These are phyloP conservation scores for Pittosporum tobira DNA, from an alignment of 129 eudicot genomes.

Conservation along the genomic window DNA sequence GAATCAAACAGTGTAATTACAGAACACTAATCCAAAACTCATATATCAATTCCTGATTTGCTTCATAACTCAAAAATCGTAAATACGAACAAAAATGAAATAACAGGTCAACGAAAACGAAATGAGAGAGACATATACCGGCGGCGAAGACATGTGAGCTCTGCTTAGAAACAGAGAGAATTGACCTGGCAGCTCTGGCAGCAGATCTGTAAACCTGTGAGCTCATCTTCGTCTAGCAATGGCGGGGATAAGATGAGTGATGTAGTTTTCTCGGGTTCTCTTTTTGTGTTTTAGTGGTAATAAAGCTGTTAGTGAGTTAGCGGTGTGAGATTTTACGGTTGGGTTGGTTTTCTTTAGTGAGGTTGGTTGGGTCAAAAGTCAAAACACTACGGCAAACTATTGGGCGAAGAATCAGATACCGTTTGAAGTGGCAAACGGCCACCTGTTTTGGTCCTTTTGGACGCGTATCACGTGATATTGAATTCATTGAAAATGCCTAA, in stretches of 20 bases:
- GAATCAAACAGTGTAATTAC: too few species aligned
- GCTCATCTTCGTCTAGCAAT: slow-evolving; percentile 36
- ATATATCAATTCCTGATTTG: slow-evolving; percentile 1
- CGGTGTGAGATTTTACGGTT: too few species aligned
- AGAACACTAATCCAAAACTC: not conserved
- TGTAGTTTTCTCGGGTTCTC: not conserved
- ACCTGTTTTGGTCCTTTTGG: not conserved
- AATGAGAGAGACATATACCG: slow-evolving; percentile 25
- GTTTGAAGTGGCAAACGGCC: not conserved
- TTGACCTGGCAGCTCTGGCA: slow-evolving; percentile 59
- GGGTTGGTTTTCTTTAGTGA: too few species aligned
- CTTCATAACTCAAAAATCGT: slow-evolving; percentile 5
- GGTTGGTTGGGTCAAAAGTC: not conserved
- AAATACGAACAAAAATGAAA: slow-evolving; percentile 1
- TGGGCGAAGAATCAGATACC: slow-evolving; percentile 4
- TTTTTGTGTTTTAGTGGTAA: too few species aligned
- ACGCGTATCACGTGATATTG: not conserved
- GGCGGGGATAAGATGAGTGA: slow-evolving; percentile 1
- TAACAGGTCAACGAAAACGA: not conserved
- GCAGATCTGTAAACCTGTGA: slow-evolving; percentile 68
- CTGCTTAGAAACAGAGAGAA: slow-evolving; percentile 71
- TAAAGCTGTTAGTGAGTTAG: too few species aligned
- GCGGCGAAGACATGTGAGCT: slow-evolving; percentile 54
- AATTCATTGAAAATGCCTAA: too few species aligned
- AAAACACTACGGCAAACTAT: not conserved